Base-by-base conservation (phyloP, 345 rosid species). In the Durio zibethinus region DNA sequence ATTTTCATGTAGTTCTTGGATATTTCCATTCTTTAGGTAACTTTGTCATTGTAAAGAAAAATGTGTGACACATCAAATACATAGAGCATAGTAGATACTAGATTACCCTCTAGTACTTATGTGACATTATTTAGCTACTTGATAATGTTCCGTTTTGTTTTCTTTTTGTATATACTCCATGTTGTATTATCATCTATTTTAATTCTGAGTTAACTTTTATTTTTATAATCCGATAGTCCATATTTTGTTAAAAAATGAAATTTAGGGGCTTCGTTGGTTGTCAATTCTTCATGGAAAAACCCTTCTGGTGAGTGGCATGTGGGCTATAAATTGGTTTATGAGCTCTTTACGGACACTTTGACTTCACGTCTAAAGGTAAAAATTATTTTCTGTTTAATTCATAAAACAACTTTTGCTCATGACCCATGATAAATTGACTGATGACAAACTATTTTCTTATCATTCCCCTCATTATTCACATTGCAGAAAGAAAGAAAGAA, bases 301-400 rank as follows among this genome's bases (percentile, higher is more conserved):
- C 99, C 97, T 35, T 86, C 95, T 68, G 97, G 94, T 74, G 92
- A 91, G 72, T 96, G 98, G 98, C 99, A 86, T 72, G 94, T 93
- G 64, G 99, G 99, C 74, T 89, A 75, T 83, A 96, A 96, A 87
- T 80, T 96, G 90, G 85, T 92, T 48, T 92, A 89, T 53, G 89
- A 91, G 82, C 90, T 96, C 71, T 91, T 93, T 83, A 91, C 97
- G 0, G 77, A 79, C 61, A 83, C 82, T 18, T 84, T 94, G 81
- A 92, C 89, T 67, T 87, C 97, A 69, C 94, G 97, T 38, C 84
- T 93, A 80, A 96, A 93, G 97, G 99, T 92, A 76, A 62, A 67
- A 0, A 52, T 50, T 50, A 54, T 10, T 83, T 71, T 54, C 40
- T 73, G 62, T 25, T 78, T 4, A 6, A 18, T 54, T 60, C 69